Conservation (phyloP, 169 alveolate genomes). For the Eimeria falciformis region DNA sequence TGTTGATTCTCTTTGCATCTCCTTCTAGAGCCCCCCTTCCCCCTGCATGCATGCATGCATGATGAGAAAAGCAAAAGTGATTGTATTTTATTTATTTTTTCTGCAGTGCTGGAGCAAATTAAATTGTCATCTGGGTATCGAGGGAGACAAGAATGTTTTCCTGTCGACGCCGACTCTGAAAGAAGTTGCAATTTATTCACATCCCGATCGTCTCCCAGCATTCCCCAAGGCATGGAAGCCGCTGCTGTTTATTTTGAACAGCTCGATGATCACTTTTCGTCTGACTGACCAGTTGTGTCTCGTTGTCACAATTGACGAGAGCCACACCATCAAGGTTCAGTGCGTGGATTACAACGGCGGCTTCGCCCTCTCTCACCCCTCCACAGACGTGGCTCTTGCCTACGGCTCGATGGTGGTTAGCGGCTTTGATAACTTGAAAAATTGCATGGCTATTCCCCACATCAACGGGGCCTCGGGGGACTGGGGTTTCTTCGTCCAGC, state of each 20-base stretch:
- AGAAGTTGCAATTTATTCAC: constrained; percentile 81
- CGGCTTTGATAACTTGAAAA: constrained; percentile 78
- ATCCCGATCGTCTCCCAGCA: constrained; percentile 84
- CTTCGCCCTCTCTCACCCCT: constrained; percentile 83
- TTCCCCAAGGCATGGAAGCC: constrained; percentile 85
- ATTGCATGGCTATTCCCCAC: constrained; percentile 80
- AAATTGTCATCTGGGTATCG: constrained; percentile 79
- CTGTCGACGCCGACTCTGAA: constrained; percentile 79
- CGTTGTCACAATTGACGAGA: constrained; percentile 78
- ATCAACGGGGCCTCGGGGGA: constrained; percentile 79
- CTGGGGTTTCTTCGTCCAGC: constrained; percentile 86
- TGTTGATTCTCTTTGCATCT: too few relatives aligned
- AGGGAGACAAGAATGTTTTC: constrained; percentile 85
- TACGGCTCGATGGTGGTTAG: constrained; percentile 80
- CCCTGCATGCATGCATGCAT: too few relatives aligned
- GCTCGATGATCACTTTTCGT: constrained; percentile 79
- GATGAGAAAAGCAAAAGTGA: neutral
- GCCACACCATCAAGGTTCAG: constrained; percentile 78
- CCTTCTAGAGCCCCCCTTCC: too few relatives aligned
- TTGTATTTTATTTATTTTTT: neutral
- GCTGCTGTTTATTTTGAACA: constrained; percentile 79
- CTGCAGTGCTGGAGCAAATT: constrained; percentile 77
- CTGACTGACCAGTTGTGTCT: constrained; percentile 81
- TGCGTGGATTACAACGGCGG: constrained; percentile 85
- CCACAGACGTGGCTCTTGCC: constrained; percentile 81